Evolutionary conservation across 2,329 filamentous ascomycete genomes (phyloP), one percentile per base, ranked within the genome.

Genomic region (Helicocarpus griseus): DNA sequence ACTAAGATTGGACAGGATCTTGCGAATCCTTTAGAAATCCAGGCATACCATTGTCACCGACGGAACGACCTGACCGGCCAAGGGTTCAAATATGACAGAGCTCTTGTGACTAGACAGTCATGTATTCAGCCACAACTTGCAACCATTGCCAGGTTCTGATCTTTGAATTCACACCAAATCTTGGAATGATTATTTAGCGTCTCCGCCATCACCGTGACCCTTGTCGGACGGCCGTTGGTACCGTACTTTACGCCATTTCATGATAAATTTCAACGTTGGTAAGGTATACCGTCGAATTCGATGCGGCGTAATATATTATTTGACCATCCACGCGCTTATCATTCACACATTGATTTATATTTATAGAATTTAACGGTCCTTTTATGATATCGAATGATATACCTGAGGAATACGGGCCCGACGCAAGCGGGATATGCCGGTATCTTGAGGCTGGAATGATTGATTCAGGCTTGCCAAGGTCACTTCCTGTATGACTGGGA

Each of bases 101-200:
- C 38, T 29, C 14, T 19, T 44, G 24, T 28, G 24, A 44, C 41
- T 3, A 29, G 41, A 8, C 7, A 29, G 40, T 26, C 40, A 43
- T 22, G 2, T 9, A 14, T 17, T 13, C 13, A 14, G 39, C 39
- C 21, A 26, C 14, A 22, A 28, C 24, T 29, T 44, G 26, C 41
- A 44, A 44, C 26, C 41, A 24, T 31, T 7, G 31, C 29, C 44
- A 47, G 24, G 19, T 47, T 47, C 13, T 44, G 17, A 31, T 45
- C 43, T 21, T 31, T 21, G 31, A 47, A 47, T 29, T 47, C 19
- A 7, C 31, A 28, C 31, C 17, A 47, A 47, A 47, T 47, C 44
- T 47, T 47, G 29, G 44, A 47, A 47, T 26, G 44, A n/a, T 35
- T n/a, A n/a, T 47, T 47, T 47, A 36, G 44, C 35, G 44, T 21